These are phyloP conservation scores for Chlamydomonas sphaeroides DNA, from an alignment of 139 green algal species.

Conservation along the genomic window DNA sequence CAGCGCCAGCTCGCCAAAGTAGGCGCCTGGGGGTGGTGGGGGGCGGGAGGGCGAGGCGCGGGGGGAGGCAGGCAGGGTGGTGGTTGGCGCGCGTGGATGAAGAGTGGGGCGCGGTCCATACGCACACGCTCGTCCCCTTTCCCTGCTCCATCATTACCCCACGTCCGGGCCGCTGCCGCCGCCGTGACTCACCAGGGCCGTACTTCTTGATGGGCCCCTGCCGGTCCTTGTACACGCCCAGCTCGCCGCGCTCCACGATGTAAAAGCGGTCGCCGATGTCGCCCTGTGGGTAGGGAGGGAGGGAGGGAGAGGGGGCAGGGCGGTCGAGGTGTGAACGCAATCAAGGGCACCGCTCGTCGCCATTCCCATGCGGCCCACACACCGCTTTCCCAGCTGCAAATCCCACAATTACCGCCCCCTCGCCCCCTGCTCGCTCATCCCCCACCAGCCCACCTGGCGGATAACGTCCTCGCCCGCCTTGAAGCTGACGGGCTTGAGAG, in stretches of 20 bases:
- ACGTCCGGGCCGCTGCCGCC: no score
- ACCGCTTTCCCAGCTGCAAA: no score
- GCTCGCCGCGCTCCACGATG: constrained; percentile 87
- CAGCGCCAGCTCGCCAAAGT: constrained; percentile 94
- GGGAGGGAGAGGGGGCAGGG: no score
- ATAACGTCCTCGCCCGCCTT: constrained; percentile 49
- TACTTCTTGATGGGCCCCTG: constrained; percentile 50
- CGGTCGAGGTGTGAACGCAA: no score
- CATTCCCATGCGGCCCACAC: no score
- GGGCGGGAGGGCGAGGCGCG: neutral
- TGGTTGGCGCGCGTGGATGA: constrained; percentile 4
- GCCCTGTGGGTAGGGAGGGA: constrained; percentile 49
- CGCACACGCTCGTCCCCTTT: no score
- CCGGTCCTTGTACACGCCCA: constrained; percentile 69
- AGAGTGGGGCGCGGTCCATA: no score
- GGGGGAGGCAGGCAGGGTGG: neutral
- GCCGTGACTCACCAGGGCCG: constrained; percentile 30
- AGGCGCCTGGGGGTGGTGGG: constrained; percentile 50
- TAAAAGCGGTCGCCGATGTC: constrained; percentile 87
- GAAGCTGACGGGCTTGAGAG: constrained; percentile 46
- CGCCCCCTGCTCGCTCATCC: no score
- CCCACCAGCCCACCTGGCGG: constrained; percentile 40
- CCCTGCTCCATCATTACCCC: no score
- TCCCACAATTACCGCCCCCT: no score
- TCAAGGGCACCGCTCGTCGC: no score